A percentile compares a stretch with the other conserved stretches of the same genome.
Evolutionary conservation across 345 rosid species (phyloP).

Genomic region (Salix udensis): DNA sequence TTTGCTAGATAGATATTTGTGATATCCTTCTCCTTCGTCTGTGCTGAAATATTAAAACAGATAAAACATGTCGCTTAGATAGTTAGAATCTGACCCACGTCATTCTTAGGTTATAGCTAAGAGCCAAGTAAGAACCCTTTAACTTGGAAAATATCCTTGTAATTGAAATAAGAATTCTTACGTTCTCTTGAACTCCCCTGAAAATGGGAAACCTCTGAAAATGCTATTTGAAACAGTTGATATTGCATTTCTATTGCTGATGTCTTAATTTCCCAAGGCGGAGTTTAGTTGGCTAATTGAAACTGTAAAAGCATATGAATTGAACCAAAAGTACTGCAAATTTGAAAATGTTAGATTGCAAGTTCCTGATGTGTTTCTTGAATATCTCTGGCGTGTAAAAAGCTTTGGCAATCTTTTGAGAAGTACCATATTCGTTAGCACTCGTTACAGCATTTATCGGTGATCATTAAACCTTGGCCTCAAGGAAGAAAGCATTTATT

Average conservation of each 20-base stretch:
- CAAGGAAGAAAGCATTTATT: background rate
- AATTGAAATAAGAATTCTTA: background rate
- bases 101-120: background rate
- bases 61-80: background rate
- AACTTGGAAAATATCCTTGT: background rate
- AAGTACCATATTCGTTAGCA: background rate
- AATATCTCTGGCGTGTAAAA: background rate
- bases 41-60: background rate
- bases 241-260: background rate
- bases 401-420: background rate
- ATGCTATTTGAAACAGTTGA: background rate
- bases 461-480: background rate
- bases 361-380: background rate
- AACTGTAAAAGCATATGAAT: background rate
- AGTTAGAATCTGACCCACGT: slow-evolving; percentile 13
- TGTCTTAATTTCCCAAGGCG: background rate
- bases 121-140: background rate
- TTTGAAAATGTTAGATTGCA: background rate
- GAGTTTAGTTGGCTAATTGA: background rate
- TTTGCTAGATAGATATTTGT: slow-evolving; percentile 1
- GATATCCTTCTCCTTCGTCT: background rate
- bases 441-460: background rate
- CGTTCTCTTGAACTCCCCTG: background rate
- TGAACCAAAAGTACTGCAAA: background rate
- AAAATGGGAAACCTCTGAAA: background rate